Base-by-base conservation (phyloP, 169 alveolate species). In the Cryptosporidium andersoni region DNA sequence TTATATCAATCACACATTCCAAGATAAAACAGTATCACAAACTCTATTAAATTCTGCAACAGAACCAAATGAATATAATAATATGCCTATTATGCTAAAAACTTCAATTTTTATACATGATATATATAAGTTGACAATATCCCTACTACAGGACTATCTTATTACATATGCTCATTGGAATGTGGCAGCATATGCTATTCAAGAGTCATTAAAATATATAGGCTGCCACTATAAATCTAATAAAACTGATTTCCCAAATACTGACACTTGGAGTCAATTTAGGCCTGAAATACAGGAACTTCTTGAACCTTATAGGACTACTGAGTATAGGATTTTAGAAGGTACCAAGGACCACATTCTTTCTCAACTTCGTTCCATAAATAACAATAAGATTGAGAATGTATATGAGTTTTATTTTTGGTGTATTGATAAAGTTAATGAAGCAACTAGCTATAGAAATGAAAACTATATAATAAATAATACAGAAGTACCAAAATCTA, bases 101-200 rank as follows among this genome's bases (percentile, higher is more conserved):
- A 43, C 9, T 9, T 74, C 85, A 47, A 74, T 74, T 39, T 74
- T 74, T 39, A 3, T 60, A 40, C 55, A 74, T 37, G 43, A 74
- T 56, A 43, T 74, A 14, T 60, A 74, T 60, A 42, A 48, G 4
- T 48, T 74, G 7, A 48, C 68, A 16, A 47, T 74, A 34, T 66
- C 55, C 7, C 51, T 74, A 12, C 39, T 74, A 14, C 74, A 74
- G 40, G 60, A 74, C 49, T 68, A 74, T 58, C 11, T 74, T 11
- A 43, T 74, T 47, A 64, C 85, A n/a, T 74, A 56, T 40, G 55
- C 85, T n/a, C 85, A 74, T 36, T 74, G 85, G 85, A 74, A 74
- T 47, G 85, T 74, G 25, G 85, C 85, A 58, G 85, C 85, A 2
- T 74, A 47, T 58, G 85, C 85, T 3, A 74, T 74, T 62, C 85